phyloP scores from a whole-genome alignment of 768 basidiomycete species.

The Pisolithus sp. region DNA sequence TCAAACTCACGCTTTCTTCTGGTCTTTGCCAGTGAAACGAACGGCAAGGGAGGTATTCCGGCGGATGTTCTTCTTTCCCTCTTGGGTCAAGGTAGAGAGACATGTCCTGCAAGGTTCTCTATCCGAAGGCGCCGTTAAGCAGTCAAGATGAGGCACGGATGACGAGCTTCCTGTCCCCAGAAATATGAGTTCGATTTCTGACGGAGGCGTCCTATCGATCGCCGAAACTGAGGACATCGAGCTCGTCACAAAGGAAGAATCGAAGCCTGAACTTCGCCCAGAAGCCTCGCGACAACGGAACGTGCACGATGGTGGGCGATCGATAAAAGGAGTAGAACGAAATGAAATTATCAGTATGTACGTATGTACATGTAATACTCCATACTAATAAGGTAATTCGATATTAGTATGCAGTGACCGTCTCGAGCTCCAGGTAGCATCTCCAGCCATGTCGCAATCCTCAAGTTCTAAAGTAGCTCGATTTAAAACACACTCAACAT shows the following conservation, averaged over 20 bases:
- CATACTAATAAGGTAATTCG: too few relatives aligned
- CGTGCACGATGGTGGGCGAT: too few relatives aligned
- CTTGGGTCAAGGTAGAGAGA: conserved; percentile 55
- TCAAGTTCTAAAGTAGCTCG: too few relatives aligned
- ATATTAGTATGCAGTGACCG: too few relatives aligned
- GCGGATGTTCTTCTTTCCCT: conserved; percentile 77
- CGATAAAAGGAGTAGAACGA: too few relatives aligned
- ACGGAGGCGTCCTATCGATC: not conserved
- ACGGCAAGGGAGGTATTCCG: conserved; percentile 77
- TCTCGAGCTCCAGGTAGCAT: too few relatives aligned
- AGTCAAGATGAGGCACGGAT: conserved; percentile 61
- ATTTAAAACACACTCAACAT: too few relatives aligned
- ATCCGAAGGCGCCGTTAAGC: conserved; percentile 63
- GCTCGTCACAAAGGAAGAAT: not conserved
- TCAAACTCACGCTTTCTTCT: conserved; percentile 43
- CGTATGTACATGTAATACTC: too few relatives aligned
- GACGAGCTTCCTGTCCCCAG: conserved; percentile 81
- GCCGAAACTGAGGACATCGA: not conserved
- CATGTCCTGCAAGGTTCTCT: conserved; percentile 55
- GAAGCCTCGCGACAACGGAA: too few relatives aligned
- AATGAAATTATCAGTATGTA: too few relatives aligned
- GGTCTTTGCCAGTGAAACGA: conserved; percentile 37
- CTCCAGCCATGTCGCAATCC: too few relatives aligned
- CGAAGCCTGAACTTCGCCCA: not conserved
- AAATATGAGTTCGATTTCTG: conserved; percentile 62